Percentiles rank a stretch among this genome's conserved stretches.
Evolutionary conservation across 306 rosid genomes (phyloP).

Genomic region (Prunus armeniaca): DNA sequence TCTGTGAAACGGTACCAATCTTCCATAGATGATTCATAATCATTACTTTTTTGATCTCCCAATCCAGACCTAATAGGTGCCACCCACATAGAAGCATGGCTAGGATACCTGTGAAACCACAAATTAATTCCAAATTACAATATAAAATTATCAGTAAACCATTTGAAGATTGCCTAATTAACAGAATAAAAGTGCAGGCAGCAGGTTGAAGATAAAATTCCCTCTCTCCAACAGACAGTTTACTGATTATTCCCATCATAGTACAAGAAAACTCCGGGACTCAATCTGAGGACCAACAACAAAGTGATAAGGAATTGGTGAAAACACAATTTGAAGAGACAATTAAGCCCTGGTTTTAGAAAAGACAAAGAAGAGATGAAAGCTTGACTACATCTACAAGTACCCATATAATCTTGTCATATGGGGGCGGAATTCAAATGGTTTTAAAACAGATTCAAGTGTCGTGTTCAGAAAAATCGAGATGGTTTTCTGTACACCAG

Average conservation of each 20-base stretch:
- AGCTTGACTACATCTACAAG: not conserved
- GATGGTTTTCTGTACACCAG: not conserved
- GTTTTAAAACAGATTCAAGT: not conserved
- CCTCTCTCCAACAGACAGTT: not conserved
- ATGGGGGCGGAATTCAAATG: not conserved
- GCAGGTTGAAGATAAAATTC: conserved; percentile 5
- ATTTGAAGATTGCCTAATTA: not conserved
- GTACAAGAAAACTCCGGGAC: not conserved
- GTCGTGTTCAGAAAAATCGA: not conserved
- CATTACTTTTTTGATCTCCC: conserved; percentile 60
- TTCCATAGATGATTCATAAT: conserved; percentile 70
- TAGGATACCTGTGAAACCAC: conserved; percentile 80
- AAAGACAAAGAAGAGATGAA: not conserved
- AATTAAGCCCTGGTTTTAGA: not conserved
- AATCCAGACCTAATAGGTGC: conserved; percentile 85
- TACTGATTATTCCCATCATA: conserved; percentile 1
- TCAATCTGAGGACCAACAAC: not conserved
- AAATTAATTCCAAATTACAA: conserved; percentile 5
- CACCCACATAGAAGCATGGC: conserved; percentile 97
- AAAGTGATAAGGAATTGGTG: not conserved
- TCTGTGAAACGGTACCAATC: conserved; percentile 70
- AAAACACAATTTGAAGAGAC: not conserved
- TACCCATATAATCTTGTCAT: not conserved
- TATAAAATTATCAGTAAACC: not conserved
- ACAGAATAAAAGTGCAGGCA: conserved; percentile 1